Conservation (phyloP, 331 rosid genomes). For the Malus hybrid region DNA sequence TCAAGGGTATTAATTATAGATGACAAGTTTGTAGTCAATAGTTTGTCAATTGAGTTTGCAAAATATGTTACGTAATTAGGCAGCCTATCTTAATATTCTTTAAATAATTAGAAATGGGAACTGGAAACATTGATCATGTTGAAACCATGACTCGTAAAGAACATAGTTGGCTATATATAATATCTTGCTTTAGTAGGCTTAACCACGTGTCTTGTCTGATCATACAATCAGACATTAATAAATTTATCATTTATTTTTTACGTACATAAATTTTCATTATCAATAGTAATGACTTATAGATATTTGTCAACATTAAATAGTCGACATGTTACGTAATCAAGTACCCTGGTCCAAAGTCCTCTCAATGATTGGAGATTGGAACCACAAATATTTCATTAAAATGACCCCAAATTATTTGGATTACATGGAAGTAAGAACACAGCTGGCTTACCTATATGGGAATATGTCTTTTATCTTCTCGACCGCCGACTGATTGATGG, state of each 20-base stretch:
- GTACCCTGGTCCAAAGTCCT: background rate
- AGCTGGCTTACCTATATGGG: background rate
- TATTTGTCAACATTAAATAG: no score
- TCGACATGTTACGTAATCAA: background rate
- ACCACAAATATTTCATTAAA: slow-evolving; percentile 20
- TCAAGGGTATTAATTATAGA: no score
- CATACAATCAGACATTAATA: no score
- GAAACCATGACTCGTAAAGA: background rate
- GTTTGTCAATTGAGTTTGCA: background rate
- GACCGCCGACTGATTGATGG: slow-evolving; percentile 18
- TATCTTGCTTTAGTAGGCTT: background rate
- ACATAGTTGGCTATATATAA: background rate
- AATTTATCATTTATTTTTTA: no score
- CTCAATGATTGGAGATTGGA: background rate
- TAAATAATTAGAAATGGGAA: no score
- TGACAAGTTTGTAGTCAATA: background rate
- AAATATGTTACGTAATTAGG: no score
- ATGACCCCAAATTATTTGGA: background rate
- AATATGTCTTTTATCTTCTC: slow-evolving; percentile 20
- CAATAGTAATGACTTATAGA: no score
- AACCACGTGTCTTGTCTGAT: background rate
- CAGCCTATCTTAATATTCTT: background rate
- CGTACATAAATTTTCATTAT: no score
- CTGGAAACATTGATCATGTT: background rate
- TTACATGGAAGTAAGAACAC: background rate